Base-by-base conservation (phyloP, 2,329 filamentous ascomycete genomes). In the Chrysosporium keratinophilum region DNA sequence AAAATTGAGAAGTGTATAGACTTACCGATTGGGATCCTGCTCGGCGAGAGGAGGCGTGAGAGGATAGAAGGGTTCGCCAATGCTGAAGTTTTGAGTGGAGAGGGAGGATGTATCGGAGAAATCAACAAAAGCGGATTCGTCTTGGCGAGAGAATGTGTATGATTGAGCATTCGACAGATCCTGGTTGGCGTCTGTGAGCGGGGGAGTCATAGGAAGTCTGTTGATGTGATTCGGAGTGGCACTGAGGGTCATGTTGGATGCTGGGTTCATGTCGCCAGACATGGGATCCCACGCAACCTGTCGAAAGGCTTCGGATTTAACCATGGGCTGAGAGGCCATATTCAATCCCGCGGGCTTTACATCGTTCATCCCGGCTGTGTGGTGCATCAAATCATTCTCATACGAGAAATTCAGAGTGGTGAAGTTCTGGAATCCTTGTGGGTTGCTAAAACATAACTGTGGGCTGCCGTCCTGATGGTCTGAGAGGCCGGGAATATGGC, bases 11-110 rank as follows among this genome's bases (percentile, higher is more conserved):
- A 3, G 2, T 11, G 14, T 15, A 23, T 10, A 3, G 39, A 43
- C 67, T 66, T 63, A 72, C 70, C 68, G 69, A 62, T 71, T 69
- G 35, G 65, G 65, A 46, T 73, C 69, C 57, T 68, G 68, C 31
- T 71, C 69, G 49, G 61, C 70, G 33, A 71, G 59, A 54, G 69
- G 67, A 5, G 69, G 64, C 11, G 64, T 70, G 34, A 67, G 58
- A 17, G 69, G 70, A 58, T 69, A 71, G 54, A 71, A 56, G 11
- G 69, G 67, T 43, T 71, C 70, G 56, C 65, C 63, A 42, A 70
- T 61, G 58, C 66, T 68, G 52, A 71, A 64, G 48, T 64, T 65
- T 20, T 67, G 67, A 54, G 55, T 62, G 51, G 62, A 61, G 56
- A 71, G 60, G 33, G 68, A 67, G 9, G 67, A 64, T 28, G 65